phyloP scores from a whole-genome alignment of 805 yeast species.

The Teunomyces cretensis region DNA sequence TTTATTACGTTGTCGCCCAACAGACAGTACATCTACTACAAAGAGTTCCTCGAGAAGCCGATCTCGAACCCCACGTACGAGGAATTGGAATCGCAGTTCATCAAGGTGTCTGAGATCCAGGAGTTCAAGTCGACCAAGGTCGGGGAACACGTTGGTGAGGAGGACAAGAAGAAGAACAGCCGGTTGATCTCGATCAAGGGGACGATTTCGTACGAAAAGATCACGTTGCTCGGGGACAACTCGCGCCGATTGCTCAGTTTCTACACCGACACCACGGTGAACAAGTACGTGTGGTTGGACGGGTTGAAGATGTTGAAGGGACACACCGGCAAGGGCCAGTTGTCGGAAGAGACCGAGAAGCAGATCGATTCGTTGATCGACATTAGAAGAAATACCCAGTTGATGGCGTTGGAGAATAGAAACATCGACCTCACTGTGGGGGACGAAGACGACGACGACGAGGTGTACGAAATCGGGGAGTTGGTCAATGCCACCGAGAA shows the following conservation, averaged over 20 bases:
- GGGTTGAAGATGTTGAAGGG: constrained; percentile 58
- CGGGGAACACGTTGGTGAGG: constrained; percentile 40
- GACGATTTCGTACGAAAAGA: constrained; percentile 56
- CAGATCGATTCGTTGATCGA: constrained; percentile 36
- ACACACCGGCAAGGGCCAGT: constrained; percentile 27
- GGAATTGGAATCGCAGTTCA: constrained; percentile 50
- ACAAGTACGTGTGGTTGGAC: constrained; percentile 74
- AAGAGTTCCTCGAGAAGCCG: constrained; percentile 53
- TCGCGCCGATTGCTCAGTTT: constrained; percentile 51
- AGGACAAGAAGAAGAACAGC: constrained; percentile 41
- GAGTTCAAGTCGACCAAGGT: constrained; percentile 53
- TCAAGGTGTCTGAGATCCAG: constrained; percentile 52
- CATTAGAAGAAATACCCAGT: constrained; percentile 40
- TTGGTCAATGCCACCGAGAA: constrained; percentile 22
- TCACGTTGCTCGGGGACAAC: constrained; percentile 47
- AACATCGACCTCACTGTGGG: constrained; percentile 19
- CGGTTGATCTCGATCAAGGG: constrained; percentile 56
- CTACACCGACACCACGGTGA: constrained; percentile 68
- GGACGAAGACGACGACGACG: constrained; percentile 27
- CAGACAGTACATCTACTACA: constrained; percentile 57
- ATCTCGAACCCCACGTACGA: constrained; percentile 56
- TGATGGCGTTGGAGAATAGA: constrained; percentile 34
- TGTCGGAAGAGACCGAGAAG: constrained; percentile 36
- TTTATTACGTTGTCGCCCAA: constrained; percentile 68
- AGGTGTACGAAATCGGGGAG: constrained; percentile 26